A percentile compares a stretch with the other conserved stretches of the same genome.
Conservation (phyloP, 371 early-diverging fungal species). For the Syncephalastrum sp. region DNA sequence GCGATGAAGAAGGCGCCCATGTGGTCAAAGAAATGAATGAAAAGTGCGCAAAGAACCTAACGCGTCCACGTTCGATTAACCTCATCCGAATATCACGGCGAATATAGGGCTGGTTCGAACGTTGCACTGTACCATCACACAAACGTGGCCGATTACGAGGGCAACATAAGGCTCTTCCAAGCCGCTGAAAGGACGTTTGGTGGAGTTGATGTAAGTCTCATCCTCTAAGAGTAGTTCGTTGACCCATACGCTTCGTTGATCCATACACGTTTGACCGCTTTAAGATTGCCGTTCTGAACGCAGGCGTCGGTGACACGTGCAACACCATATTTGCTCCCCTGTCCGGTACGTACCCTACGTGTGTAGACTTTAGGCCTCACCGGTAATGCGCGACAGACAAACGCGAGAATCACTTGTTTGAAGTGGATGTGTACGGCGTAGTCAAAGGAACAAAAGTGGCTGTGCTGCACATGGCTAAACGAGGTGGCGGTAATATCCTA, state of each 20-base stretch:
- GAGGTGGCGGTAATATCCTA: constrained; percentile 42
- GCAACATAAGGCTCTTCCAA: constrained; percentile 47
- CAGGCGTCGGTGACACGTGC: constrained; percentile 22
- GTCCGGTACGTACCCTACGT: constrained; percentile 6
- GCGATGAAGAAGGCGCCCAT: constrained; percentile 37
- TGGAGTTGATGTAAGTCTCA: constrained; percentile 53
- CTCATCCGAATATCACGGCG: not conserved
- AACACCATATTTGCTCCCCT: constrained; percentile 23
- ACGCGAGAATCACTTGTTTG: constrained; percentile 41
- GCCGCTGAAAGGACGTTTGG: constrained; percentile 56
- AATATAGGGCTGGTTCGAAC: not conserved
- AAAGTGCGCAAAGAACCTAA: constrained; percentile 17
- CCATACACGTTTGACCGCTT: too few species aligned
- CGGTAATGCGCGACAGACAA: constrained; percentile 9
- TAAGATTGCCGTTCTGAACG: constrained; percentile 13
- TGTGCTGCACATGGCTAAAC: constrained; percentile 32
- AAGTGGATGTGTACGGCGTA: constrained; percentile 66
- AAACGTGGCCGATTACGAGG: constrained; percentile 58
- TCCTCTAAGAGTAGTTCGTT: constrained; percentile 23
- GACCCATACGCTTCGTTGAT: too few species aligned
- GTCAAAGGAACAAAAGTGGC: constrained; percentile 47
- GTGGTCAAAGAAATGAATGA: constrained; percentile 40
- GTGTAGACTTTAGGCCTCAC: constrained; percentile 14
- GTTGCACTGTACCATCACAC: constrained; percentile 50
- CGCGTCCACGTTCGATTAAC: not conserved